These are phyloP conservation scores for Fusarium sp. DNA, from an alignment of 2,329 filamentous ascomycete genomes.

Conservation along the genomic window DNA sequence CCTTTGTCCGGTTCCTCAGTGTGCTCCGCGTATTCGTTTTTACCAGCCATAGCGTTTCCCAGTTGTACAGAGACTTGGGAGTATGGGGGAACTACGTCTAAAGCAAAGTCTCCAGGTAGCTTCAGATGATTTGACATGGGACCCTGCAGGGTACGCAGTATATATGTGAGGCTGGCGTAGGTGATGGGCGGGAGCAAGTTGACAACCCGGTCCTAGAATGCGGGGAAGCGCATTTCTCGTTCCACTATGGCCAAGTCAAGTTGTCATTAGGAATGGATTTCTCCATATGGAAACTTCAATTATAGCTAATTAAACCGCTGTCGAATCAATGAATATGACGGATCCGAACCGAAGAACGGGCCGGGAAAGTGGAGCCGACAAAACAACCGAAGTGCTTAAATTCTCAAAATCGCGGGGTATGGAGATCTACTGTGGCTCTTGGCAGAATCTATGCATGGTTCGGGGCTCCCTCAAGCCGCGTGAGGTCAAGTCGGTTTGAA, in stretches of 20 bases:
- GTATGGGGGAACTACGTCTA: no score
- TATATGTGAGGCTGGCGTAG: neutral
- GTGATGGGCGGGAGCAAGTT: neutral
- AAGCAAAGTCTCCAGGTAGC: no score
- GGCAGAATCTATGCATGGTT: rapidly evolving
- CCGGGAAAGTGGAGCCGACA: neutral
- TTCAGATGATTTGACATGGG: neutral
- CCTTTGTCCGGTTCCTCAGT: neutral
- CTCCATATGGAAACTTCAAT: neutral
- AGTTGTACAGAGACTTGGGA: no score
- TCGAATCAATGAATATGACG: neutral
- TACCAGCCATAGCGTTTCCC: neutral
- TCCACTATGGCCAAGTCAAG: rapidly evolving
- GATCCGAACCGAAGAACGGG: neutral
- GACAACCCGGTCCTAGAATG: neutral
- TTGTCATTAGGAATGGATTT: rapidly evolving
- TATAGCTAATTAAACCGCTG: rapidly evolving
- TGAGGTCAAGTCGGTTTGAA: neutral
- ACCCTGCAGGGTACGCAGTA: neutral
- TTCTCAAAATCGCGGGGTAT: neutral
- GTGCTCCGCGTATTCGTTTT: neutral
- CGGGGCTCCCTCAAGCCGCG: neutral
- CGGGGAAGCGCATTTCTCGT: neutral
- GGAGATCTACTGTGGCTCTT: neutral
- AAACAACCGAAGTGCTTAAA: neutral